A percentile compares a stretch with the other conserved stretches of the same genome.
Evolutionary conservation across 441 rosid species (phyloP).

Genomic region (Euphorbia celastroides): DNA sequence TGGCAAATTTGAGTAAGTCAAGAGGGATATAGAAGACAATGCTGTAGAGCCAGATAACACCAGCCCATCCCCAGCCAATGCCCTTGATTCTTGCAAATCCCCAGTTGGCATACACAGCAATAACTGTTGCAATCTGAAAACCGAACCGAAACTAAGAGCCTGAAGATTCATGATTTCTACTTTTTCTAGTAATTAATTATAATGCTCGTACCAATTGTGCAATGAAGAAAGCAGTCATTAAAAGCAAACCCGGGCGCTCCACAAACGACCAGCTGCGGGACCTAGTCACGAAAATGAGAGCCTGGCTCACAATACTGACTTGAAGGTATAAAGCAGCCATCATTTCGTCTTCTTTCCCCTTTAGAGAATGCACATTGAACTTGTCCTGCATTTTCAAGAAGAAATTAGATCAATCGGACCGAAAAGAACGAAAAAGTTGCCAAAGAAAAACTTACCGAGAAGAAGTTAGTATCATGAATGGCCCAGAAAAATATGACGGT

Average conservation of each 20-base stretch:
- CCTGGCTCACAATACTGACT: constrained; percentile 88
- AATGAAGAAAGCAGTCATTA: constrained; percentile 47
- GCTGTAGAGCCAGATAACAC: constrained; percentile 78
- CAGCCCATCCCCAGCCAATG: constrained; percentile 92
- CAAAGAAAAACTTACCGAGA: constrained; percentile 42
- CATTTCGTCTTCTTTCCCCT: no score
- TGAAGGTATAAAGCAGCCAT: constrained; percentile 82
- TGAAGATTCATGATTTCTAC: no score
- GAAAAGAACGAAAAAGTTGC: not conserved
- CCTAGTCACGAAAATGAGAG: constrained; percentile 83
- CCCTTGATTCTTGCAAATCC: constrained; percentile 69
- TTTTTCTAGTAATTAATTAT: no score
- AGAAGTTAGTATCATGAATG: constrained; percentile 61
- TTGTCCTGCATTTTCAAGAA: constrained; percentile 47
- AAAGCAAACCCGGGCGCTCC: constrained; percentile 75
- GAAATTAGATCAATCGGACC: not conserved
- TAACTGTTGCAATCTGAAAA: constrained; percentile 73
- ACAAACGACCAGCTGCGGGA: constrained; percentile 87
- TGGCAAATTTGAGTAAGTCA: constrained; percentile 65
- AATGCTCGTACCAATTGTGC: constrained; percentile 94
- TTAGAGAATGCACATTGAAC: constrained; percentile 32
- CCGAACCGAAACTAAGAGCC: no score
- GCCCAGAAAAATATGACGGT: constrained; percentile 80
- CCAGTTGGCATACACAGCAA: constrained; percentile 83
- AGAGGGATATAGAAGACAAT: constrained; percentile 66